Percentiles rank a stretch among this genome's conserved stretches.
Evolutionary conservation across 805 yeast genomes (phyloP).

Genomic region (Yamadazyma laniorum): DNA sequence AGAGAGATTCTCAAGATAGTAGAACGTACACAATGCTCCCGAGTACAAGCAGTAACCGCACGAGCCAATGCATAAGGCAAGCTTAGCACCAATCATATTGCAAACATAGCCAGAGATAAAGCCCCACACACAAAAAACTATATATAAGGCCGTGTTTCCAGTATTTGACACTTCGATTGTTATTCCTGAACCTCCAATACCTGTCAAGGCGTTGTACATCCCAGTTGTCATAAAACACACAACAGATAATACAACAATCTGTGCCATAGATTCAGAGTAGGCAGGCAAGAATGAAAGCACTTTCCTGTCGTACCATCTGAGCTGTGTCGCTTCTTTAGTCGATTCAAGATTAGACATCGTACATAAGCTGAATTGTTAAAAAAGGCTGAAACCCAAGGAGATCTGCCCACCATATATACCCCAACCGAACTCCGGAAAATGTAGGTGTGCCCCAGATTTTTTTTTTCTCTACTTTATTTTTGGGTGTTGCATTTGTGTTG

Average conservation of each 20-base stretch:
- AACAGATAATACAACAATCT: conserved; percentile 45
- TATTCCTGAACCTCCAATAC: conserved; percentile 48
- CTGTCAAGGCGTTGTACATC: conserved; percentile 49
- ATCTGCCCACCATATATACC: too few species aligned
- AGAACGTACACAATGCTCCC: conserved; percentile 38
- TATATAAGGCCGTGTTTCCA: conserved; percentile 51
- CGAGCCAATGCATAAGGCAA: conserved; percentile 50
- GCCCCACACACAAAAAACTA: conserved; percentile 54
- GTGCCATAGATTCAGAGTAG: conserved; percentile 39
- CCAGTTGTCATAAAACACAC: conserved; percentile 51
- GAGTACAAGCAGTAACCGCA: conserved; percentile 54
- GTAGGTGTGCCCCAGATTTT: conserved; percentile 9
- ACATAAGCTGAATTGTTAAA: too few species aligned
- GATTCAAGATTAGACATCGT: conserved; percentile 4
- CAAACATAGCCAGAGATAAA: conserved; percentile 56
- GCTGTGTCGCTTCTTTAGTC: neutral
- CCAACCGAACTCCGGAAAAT: too few species aligned
- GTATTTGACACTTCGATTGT: conserved; percentile 43
- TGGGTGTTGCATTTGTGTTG: conserved; percentile 4
- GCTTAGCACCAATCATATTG: conserved; percentile 47
- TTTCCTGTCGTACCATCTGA: conserved; percentile 36
- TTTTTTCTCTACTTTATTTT: neutral
- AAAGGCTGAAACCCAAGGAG: too few species aligned
- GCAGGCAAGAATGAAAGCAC: conserved; percentile 25
- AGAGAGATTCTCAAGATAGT: too few species aligned